These are phyloP conservation scores for Haplographium delicatum DNA, from an alignment of 495 filamentous ascomycete species.

Conservation along the genomic window DNA sequence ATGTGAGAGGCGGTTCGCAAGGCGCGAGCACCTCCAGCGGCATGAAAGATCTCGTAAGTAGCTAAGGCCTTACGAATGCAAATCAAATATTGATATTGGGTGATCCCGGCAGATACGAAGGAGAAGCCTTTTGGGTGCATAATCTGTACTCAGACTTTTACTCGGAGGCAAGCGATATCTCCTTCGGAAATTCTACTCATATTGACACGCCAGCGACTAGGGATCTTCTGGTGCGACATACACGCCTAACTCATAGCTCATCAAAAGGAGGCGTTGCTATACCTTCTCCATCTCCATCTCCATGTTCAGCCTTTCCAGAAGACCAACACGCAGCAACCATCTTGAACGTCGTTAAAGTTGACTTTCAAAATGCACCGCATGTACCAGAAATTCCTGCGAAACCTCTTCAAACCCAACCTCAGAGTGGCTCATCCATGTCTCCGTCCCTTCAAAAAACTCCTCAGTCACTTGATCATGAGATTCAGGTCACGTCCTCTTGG, in stretches of 20 bases:
- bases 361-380: no score
- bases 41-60: slow-evolving; percentile 52
- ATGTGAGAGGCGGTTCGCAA: not conserved
- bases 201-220: not conserved
- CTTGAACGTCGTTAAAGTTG: not conserved
- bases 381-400: no score
- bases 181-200: no score
- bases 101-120: slow-evolving; percentile 51
- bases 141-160: not conserved
- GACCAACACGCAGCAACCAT: not conserved
- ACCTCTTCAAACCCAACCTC: not conserved
- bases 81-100: slow-evolving; percentile 48
- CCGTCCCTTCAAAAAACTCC: not conserved
- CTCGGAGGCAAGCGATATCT: no score
- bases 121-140: slow-evolving; percentile 19
- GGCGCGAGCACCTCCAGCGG: slow-evolving; percentile 54
- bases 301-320: not conserved
- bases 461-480: not conserved
- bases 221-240: not conserved
- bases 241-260: not conserved
- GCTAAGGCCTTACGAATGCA: slow-evolving; percentile 32
- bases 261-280: no score
- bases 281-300: no score
- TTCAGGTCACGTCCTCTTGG: not conserved
- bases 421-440: not conserved